Percentiles rank a stretch among this genome's conserved stretches.
phyloP scores from a whole-genome alignment of 2,329 filamentous ascomycete species.

The Chaetomium strumarium region DNA sequence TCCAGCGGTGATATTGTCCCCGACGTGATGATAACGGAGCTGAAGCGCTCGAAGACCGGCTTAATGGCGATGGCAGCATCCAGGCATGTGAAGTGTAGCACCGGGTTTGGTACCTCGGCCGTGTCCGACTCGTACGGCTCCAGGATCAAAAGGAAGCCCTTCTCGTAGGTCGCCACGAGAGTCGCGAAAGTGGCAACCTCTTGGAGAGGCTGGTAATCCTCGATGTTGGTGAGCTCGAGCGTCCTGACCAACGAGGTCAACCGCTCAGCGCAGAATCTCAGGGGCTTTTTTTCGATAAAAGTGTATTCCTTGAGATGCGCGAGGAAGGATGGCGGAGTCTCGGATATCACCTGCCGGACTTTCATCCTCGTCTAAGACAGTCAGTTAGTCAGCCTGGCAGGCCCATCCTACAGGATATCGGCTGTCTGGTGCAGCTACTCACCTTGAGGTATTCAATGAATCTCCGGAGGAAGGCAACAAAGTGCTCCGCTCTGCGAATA shows the following conservation, averaged over 20 bases:
- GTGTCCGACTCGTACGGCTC: conserved; percentile 95
- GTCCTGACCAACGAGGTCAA: conserved; percentile 92
- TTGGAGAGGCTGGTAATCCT: conserved; percentile 94
- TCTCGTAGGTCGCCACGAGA: conserved; percentile 92
- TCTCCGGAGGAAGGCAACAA: conserved; percentile 86
- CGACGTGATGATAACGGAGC: conserved; percentile 96
- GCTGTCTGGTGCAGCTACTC: not conserved
- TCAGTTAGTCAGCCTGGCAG: not conserved
- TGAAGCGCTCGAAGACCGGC: conserved; percentile 94
- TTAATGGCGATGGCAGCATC: conserved; percentile 98
- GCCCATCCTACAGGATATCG: not conserved
- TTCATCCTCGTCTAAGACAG: conserved; percentile 79
- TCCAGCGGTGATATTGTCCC: conserved; percentile 95
- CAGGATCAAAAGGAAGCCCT: conserved; percentile 91
- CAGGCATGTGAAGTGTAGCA: conserved; percentile 94
- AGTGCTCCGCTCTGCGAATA: conserved; percentile 91
- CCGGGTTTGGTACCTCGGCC: conserved; percentile 89
- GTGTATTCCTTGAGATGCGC: conserved; percentile 91
- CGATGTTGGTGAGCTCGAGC: conserved; percentile 91
- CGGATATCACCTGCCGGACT: conserved; percentile 92
- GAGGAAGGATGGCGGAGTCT: conserved; percentile 91
- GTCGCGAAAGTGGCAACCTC: conserved; percentile 98
- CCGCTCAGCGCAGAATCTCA: conserved; percentile 91
- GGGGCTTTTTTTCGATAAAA: conserved; percentile 93
- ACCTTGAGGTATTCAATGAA: conserved; percentile 95